Percentiles rank a stretch among this genome's conserved stretches.
Evolutionary conservation across 176 grass and related monocot genomes (phyloP).

Genomic region (Triticum dicoccoides): DNA sequence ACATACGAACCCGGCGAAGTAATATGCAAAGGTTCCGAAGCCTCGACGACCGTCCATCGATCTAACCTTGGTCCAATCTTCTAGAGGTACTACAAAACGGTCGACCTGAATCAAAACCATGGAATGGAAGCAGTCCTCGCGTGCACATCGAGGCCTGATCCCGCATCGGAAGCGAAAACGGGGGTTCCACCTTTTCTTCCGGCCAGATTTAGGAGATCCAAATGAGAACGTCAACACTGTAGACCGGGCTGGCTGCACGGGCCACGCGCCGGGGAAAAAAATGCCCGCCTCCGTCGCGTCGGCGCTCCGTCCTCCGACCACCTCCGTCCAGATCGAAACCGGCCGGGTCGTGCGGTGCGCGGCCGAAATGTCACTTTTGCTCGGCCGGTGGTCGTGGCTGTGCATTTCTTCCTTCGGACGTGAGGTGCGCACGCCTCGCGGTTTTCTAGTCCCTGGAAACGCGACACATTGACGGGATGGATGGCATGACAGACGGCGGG

Average conservation of each 20-base stretch:
- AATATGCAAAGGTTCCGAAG: background rate
- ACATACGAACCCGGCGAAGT: background rate
- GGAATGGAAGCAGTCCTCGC: background rate
- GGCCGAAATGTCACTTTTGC: background rate
- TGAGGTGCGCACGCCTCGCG: background rate
- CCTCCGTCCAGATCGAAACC: background rate
- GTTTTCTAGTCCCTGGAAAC: background rate
- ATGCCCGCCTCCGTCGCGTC: background rate
- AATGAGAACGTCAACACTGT: slow-evolving; percentile 10
- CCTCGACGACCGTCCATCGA: background rate
- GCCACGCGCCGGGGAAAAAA: background rate
- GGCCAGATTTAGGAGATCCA: background rate
- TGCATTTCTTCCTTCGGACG: background rate
- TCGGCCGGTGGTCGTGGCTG: background rate
- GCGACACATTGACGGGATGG: background rate
- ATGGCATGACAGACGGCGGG: background rate
- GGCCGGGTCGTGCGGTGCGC: background rate
- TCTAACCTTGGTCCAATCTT: background rate
- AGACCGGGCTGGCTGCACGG: background rate
- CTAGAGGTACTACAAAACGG: background rate
- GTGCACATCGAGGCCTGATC: background rate
- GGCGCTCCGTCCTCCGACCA: background rate
- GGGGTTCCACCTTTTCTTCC: background rate
- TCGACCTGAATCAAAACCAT: background rate
- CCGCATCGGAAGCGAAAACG: background rate